phyloP scores from a whole-genome alignment of 345 rosid species.

The Salix exigua region DNA sequence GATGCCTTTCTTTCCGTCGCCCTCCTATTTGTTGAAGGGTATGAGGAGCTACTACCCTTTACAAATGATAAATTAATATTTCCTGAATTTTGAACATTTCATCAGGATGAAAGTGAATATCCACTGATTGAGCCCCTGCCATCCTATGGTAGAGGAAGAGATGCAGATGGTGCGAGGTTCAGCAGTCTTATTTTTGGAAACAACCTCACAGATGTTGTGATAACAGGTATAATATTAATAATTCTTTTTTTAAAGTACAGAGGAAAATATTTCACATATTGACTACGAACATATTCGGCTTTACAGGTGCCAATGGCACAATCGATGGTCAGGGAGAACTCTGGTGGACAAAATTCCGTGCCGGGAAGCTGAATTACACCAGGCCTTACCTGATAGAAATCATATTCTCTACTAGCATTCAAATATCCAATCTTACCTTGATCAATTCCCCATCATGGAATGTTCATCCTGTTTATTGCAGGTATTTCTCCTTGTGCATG shows the following conservation, averaged over 20 bases:
- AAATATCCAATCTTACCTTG: conserved; percentile 40
- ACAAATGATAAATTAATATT: background rate
- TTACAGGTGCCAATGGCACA: conserved; percentile 40
- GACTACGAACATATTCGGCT: background rate
- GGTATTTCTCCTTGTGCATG: conserved; percentile 7
- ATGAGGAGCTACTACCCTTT: too few relatives aligned
- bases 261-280: background rate
- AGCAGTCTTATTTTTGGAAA: conserved; percentile 45
- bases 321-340: conserved; percentile 44
- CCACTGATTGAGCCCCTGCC: conserved; percentile 42
- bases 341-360: conserved; percentile 42
- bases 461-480: conserved; percentile 46
- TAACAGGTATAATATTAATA: conserved; percentile 27
- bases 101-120: conserved; percentile 34
- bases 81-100: background rate
- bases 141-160: conserved; percentile 50
- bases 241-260: background rate
- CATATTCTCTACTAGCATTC: conserved; percentile 32
- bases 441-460: conserved; percentile 48
- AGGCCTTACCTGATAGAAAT: conserved; percentile 48
- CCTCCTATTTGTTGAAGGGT: too few relatives aligned
- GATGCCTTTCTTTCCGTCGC: too few relatives aligned
- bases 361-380: conserved; percentile 26
- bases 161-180: conserved; percentile 40
- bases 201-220: conserved; percentile 42